These are phyloP conservation scores for Populus alba DNA, from an alignment of 345 rosid species.

Conservation along the genomic window DNA sequence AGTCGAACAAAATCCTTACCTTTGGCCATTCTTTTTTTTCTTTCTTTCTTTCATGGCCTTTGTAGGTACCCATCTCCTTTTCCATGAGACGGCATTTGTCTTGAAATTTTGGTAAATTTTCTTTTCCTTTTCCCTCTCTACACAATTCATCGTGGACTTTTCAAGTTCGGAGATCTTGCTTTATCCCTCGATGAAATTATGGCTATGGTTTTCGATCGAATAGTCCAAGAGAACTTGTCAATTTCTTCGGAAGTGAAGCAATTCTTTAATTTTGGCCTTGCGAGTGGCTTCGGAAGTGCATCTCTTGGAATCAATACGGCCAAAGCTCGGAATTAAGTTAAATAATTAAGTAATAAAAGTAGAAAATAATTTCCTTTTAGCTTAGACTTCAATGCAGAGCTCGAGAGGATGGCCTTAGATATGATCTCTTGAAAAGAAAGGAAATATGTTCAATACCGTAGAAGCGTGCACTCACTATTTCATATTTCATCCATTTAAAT, in stretches of 20 bases:
- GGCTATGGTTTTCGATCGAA: neutral
- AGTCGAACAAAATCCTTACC: neutral
- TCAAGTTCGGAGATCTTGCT: neutral
- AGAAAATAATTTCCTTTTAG: no score
- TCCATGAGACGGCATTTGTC: constrained; percentile 8
- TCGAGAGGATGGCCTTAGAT: no score
- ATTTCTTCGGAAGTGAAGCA: no score
- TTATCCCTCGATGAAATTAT: neutral
- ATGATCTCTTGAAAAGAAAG: no score
- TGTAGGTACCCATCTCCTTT: constrained; percentile 3
- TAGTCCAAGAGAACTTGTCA: neutral
- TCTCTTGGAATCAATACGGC: no score
- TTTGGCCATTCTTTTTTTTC: neutral
- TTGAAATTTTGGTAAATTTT: constrained; percentile 7
- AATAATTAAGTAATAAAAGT: no score
- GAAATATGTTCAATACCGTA: no score
- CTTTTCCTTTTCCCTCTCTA: neutral
- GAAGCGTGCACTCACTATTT: no score
- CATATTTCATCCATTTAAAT: no score
- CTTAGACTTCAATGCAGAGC: no score
- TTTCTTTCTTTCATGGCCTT: neutral
- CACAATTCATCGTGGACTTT: neutral
- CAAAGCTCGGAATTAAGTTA: no score
- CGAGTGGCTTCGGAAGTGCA: neutral
- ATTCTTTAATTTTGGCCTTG: neutral